Percentiles rank a stretch among this genome's conserved stretches.
Conservation (phyloP, 164 flowering plant species). For the Saururus chinensis region DNA sequence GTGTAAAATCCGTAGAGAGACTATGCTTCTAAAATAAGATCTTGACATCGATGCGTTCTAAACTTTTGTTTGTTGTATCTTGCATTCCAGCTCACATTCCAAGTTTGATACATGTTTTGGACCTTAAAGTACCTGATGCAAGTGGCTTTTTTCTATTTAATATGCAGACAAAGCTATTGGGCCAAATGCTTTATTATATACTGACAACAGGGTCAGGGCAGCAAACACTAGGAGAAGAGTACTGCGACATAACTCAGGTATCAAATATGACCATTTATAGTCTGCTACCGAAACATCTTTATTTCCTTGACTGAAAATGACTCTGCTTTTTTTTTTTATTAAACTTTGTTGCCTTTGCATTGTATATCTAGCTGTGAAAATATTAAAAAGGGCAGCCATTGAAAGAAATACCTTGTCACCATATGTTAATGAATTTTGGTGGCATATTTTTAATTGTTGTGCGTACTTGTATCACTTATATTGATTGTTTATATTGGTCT, state of each 20-base stretch:
- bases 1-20: no score
- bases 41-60: background rate
- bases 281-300: no score
- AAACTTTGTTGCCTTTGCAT: no score
- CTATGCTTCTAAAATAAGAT: no score
- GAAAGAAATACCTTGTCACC: no score
- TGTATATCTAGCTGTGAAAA: no score
- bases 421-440: no score
- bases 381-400: no score
- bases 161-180: slow-evolving; percentile 79
- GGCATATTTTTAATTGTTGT: no score
- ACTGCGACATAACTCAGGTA: slow-evolving; percentile 95
- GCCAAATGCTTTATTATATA: slow-evolving; percentile 89
- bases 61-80: no score
- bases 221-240: slow-evolving; percentile 96
- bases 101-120: background rate
- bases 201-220: slow-evolving; percentile 96
- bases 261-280: background rate
- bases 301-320: no score
- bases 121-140: background rate
- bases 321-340: no score
- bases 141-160: background rate
- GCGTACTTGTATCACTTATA: background rate
- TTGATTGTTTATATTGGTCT: slow-evolving; percentile 2
- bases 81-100: background rate